phyloP scores from a whole-genome alignment of 345 rosid genomes.

The Punica granatum region DNA sequence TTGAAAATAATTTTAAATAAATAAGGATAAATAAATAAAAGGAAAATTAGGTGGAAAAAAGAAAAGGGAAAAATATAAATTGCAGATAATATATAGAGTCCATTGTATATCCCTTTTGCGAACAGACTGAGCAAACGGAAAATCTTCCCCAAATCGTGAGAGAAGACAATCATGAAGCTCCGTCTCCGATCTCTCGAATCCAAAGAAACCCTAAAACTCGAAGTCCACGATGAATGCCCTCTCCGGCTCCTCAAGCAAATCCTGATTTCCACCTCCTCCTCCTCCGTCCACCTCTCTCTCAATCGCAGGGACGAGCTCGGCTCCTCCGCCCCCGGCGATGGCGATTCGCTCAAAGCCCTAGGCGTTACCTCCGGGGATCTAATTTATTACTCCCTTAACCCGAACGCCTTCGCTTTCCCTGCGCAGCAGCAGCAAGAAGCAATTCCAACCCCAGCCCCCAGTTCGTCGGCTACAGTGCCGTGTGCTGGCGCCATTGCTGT shows the following conservation, averaged over 20 bases:
- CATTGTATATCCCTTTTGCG: too few relatives aligned
- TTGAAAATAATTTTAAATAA: too few relatives aligned
- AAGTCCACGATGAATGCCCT: slow-evolving; percentile 29
- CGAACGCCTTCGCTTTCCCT: slow-evolving; percentile 14
- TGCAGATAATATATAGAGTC: too few relatives aligned
- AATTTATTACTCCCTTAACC: slow-evolving; percentile 40
- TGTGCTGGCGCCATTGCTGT: too few relatives aligned
- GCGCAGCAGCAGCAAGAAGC: not conserved
- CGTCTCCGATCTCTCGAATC: slow-evolving; percentile 49
- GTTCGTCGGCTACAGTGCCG: not conserved
- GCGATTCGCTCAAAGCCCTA: slow-evolving; percentile 39
- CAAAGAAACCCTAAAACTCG: slow-evolving; percentile 40
- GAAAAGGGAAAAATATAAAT: not conserved
- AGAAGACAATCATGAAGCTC: slow-evolving; percentile 38
- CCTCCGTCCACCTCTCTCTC: slow-evolving; percentile 47
- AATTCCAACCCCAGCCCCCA: slow-evolving; percentile 1
- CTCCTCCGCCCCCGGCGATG: slow-evolving; percentile 29
- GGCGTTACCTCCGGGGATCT: slow-evolving; percentile 73
- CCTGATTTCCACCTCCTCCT: slow-evolving; percentile 12
- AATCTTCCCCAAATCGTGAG: too few relatives aligned
- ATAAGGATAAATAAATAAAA: too few relatives aligned
- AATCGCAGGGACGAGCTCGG: slow-evolving; percentile 57
- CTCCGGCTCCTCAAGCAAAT: slow-evolving; percentile 31
- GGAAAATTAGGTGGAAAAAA: not conserved
- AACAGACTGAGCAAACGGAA: too few relatives aligned